These are phyloP conservation scores for Zalaria obscura DNA, from an alignment of 2,329 filamentous ascomycete genomes.

Conservation along the genomic window DNA sequence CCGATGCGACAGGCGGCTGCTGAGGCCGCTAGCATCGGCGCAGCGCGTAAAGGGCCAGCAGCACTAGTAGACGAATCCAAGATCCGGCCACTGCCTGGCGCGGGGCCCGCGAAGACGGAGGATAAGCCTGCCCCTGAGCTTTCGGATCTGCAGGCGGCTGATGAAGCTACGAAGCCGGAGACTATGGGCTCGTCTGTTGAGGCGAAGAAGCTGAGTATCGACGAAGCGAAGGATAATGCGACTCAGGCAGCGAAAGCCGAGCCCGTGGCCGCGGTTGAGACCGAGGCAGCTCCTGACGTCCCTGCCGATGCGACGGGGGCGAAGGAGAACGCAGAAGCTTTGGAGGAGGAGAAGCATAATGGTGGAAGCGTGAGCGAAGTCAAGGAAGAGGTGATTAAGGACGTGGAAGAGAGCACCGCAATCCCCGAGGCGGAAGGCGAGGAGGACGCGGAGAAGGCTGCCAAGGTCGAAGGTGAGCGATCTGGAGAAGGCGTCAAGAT, in stretches of 20 bases:
- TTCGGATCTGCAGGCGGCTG: slow-evolving; percentile 4
- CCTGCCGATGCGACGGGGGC: not conserved
- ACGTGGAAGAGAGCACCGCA: slow-evolving; percentile 14
- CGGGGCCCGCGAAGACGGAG: slow-evolving; percentile 2
- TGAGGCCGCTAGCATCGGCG: slow-evolving; percentile 11
- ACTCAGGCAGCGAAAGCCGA: not conserved
- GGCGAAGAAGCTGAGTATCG: slow-evolving; percentile 14
- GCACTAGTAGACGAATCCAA: slow-evolving; percentile 2
- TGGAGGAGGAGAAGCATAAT: slow-evolving; percentile 8
- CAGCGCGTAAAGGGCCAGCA: slow-evolving; percentile 4
- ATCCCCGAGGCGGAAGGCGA: slow-evolving; percentile 15
- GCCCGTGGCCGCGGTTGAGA: not conserved
- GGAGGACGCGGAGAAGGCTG: slow-evolving; percentile 6
- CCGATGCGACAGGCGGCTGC: slow-evolving; percentile 7
- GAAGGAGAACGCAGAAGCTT: not conserved
- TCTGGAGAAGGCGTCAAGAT: slow-evolving; percentile 8
- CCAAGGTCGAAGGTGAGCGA: slow-evolving; percentile 3
- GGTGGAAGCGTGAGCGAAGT: slow-evolving; percentile 13
- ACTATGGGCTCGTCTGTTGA: slow-evolving; percentile 12
- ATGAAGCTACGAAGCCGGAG: slow-evolving; percentile 10
- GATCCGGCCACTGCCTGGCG: slow-evolving; percentile 3
- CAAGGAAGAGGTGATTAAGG: slow-evolving; percentile 17
- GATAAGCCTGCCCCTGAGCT: slow-evolving; percentile 6
- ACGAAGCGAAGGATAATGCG: slow-evolving; percentile 7
- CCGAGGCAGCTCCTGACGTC: not conserved